Evolutionary conservation across 768 basidiomycete genomes (phyloP).

Genomic region (Daedaleopsis nitida): DNA sequence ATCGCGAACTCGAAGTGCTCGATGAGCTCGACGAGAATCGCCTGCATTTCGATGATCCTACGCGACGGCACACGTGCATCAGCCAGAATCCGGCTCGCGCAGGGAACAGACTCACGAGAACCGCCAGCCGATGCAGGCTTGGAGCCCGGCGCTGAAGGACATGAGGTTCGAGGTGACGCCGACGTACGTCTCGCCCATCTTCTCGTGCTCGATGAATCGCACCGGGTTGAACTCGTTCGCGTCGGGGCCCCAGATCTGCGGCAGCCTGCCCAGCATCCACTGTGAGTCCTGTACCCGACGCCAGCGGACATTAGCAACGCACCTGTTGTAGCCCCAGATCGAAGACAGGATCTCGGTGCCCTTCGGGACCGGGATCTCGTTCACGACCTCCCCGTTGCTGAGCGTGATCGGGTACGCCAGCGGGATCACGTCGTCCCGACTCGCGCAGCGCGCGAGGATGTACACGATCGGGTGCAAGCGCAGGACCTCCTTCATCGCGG

Average conservation of each 20-base stretch:
- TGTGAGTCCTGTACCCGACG: too few relatives aligned
- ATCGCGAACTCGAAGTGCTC: constrained; percentile 38
- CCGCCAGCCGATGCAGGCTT: constrained; percentile 32
- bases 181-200: constrained; percentile 19
- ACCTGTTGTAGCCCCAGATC: constrained; percentile 37
- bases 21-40: constrained; percentile 36
- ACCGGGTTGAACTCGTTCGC: constrained; percentile 32
- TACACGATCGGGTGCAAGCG: constrained; percentile 36
- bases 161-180: constrained; percentile 20
- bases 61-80: constrained; percentile 19
- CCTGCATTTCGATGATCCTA: constrained; percentile 37
- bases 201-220: constrained; percentile 25
- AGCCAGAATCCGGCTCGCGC: constrained; percentile 18
- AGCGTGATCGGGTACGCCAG: constrained; percentile 33
- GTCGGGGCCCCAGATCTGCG: constrained; percentile 34
- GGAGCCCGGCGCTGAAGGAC: constrained; percentile 16
- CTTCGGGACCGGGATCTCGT: constrained; percentile 30
- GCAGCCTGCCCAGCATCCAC: constrained; percentile 15
- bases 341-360: constrained; percentile 28
- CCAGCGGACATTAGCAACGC: not conserved
- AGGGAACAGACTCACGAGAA: constrained; percentile 30
- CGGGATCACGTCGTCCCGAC: constrained; percentile 36
- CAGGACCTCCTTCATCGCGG: constrained; percentile 36
- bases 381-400: constrained; percentile 27
- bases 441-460: constrained; percentile 29